Evolutionary conservation across 768 basidiomycete genomes (phyloP).

Genomic region (Leucocoprinus birnbaumii): DNA sequence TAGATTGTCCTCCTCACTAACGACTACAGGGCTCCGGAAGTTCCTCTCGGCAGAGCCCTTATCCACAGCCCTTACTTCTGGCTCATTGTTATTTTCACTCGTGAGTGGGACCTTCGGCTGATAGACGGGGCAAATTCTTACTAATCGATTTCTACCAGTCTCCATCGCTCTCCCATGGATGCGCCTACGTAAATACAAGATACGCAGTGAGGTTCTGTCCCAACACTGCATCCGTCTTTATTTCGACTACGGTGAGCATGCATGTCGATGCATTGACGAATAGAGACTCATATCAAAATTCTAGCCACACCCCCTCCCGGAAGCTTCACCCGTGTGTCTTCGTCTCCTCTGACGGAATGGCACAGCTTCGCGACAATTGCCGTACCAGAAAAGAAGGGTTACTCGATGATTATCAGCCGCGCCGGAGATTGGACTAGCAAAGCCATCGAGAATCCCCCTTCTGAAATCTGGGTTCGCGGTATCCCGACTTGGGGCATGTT

Average conservation of each 20-base stretch:
- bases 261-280: conserved; percentile 26
- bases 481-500: conserved; percentile 49
- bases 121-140: conserved; percentile 15
- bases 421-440: conserved; percentile 58
- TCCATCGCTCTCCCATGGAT: conserved; percentile 51
- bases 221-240: conserved; percentile 51
- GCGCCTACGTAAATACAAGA: conserved; percentile 44
- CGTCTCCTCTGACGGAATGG: conserved; percentile 44
- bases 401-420: conserved; percentile 49
- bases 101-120: conserved; percentile 15
- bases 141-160: conserved; percentile 24
- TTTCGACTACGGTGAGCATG: conserved; percentile 44
- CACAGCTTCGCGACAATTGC: conserved; percentile 46
- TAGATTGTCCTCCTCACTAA: conserved; percentile 17
- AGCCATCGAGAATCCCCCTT: conserved; percentile 45
- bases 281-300: not conserved
- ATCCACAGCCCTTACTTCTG: conserved; percentile 47
- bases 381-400: conserved; percentile 36
- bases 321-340: conserved; percentile 22
- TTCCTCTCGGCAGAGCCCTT: conserved; percentile 38
- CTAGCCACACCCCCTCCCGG: conserved; percentile 16
- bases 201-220: conserved; percentile 50
- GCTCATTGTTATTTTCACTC: conserved; percentile 31
- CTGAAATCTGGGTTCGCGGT: conserved; percentile 52
- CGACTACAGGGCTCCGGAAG: conserved; percentile 29